Conservation (phyloP, 2,329 filamentous ascomycete genomes). For the Ceratocystis destructans region DNA sequence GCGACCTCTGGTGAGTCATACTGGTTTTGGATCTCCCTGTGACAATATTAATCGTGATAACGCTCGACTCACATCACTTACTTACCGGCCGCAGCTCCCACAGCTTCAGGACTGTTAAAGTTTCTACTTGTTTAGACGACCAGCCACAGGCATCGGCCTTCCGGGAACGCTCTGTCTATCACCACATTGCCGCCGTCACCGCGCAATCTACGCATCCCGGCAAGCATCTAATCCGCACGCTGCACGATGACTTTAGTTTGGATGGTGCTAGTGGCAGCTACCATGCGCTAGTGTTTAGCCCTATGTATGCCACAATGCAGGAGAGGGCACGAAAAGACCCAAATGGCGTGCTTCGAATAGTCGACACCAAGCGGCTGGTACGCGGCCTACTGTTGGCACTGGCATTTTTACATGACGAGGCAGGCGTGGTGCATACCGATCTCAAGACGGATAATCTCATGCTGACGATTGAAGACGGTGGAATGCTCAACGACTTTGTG, state of each 20-base stretch:
- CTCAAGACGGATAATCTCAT: slow-evolving; percentile 19
- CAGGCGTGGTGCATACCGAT: slow-evolving; percentile 15
- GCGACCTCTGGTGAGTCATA: slow-evolving; percentile 21
- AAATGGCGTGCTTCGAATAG: slow-evolving; percentile 4
- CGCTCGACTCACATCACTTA: neutral
- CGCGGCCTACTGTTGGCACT: slow-evolving; percentile 13
- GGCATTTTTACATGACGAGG: slow-evolving; percentile 17
- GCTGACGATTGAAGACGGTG: slow-evolving; percentile 18
- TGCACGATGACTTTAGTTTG: slow-evolving; percentile 14
- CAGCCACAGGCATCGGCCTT: slow-evolving; percentile 3
- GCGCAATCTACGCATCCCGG: slow-evolving; percentile 12
- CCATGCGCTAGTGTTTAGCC: slow-evolving; percentile 10
- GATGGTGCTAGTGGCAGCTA: slow-evolving; percentile 11
- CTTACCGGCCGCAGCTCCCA: neutral
- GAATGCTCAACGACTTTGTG: slow-evolving; percentile 15
- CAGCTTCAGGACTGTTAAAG: slow-evolving; percentile 10
- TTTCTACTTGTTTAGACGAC: slow-evolving; percentile 7
- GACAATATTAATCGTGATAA: neutral
- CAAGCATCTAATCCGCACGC: slow-evolving; percentile 10
- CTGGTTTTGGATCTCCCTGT: neutral
- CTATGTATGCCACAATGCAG: slow-evolving; percentile 16
- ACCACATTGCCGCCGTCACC: slow-evolving; percentile 8
- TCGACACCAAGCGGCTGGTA: slow-evolving; percentile 6
- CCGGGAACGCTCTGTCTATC: slow-evolving; percentile 8
- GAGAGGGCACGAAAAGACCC: slow-evolving; percentile 12